Conservation (phyloP, 2,329 filamentous ascomycete genomes). For the Raffaelea albimanens region DNA sequence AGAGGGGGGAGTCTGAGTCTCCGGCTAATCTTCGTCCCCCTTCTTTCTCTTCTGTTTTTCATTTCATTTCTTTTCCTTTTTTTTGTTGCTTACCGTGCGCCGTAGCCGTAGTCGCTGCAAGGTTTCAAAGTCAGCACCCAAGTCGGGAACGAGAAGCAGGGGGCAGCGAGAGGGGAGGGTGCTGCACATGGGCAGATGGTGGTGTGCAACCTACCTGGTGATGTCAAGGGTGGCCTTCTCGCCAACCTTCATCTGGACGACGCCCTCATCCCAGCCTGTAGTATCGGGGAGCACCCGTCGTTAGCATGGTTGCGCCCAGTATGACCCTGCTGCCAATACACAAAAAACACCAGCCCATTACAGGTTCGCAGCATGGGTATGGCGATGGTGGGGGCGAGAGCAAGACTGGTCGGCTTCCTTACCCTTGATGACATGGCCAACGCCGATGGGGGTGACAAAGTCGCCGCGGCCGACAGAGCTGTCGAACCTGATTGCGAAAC, state of each 20-base stretch:
- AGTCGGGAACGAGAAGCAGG: too few relatives aligned
- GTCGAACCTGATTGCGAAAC: conserved; percentile 61
- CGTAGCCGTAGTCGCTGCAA: conserved; percentile 55
- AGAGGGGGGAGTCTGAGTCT: too few relatives aligned
- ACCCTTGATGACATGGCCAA: conserved; percentile 82
- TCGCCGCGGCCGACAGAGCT: conserved; percentile 68
- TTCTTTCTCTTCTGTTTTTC: too few relatives aligned
- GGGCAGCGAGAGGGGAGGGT: neutral
- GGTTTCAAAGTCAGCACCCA: neutral
- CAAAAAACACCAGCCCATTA: neutral
- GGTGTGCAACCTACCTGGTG: conserved; percentile 45
- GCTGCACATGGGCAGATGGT: neutral
- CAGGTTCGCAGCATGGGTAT: too few relatives aligned
- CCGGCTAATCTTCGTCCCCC: too few relatives aligned
- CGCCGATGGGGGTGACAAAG: conserved; percentile 70
- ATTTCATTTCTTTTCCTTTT: neutral
- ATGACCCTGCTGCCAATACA: too few relatives aligned
- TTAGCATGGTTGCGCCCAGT: neutral
- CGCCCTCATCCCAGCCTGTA: conserved; percentile 76
- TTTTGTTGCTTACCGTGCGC: conserved; percentile 38
- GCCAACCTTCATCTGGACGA: conserved; percentile 76
- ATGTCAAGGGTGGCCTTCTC: conserved; percentile 85
- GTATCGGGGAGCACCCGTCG: conserved; percentile 6
- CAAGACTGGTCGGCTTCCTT: conserved; percentile 12
- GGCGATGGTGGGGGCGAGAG: neutral